phyloP scores from a whole-genome alignment of 2,329 filamentous ascomycete genomes.

The Rutstroemia sp. region DNA sequence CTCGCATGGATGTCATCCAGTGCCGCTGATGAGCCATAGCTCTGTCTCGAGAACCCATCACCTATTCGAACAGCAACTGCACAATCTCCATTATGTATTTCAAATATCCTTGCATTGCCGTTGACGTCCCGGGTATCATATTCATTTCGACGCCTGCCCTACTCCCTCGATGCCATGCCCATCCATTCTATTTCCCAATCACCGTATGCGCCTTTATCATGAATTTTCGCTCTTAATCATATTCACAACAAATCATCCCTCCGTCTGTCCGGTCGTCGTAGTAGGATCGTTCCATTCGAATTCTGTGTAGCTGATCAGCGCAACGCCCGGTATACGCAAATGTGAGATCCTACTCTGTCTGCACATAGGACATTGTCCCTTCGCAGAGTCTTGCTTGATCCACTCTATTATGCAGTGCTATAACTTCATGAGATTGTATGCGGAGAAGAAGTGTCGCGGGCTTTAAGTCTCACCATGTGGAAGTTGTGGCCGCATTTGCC shows the following conservation, averaged over 20 bases:
- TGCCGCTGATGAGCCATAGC: no score
- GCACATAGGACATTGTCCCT: slow-evolving; percentile 96
- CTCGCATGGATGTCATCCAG: no score
- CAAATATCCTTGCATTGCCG: no score
- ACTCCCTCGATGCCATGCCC: no score
- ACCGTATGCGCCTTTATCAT: no score
- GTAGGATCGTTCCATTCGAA: slow-evolving; percentile 8
- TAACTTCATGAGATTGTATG: slow-evolving; percentile 1
- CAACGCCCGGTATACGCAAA: not conserved
- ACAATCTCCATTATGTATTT: no score
- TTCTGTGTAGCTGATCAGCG: slow-evolving; percentile 1
- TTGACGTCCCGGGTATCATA: no score
- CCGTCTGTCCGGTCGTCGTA: not conserved
- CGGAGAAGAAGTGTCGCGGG: not conserved
- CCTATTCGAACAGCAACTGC: no score
- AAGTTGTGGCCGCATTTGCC: slow-evolving; percentile 97
- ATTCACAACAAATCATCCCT: not conserved
- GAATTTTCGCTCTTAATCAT: no score
- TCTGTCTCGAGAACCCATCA: no score
- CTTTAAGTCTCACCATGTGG: slow-evolving; percentile 65
- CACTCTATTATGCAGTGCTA: slow-evolving; percentile 94
- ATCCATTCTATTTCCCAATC: no score
- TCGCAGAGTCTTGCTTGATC: slow-evolving; percentile 91
- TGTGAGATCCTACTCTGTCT: slow-evolving; percentile 62
- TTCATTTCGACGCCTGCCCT: no score